Base-by-base conservation (phyloP, 805 yeast genomes). In the Tanozyma kutaoensis region DNA sequence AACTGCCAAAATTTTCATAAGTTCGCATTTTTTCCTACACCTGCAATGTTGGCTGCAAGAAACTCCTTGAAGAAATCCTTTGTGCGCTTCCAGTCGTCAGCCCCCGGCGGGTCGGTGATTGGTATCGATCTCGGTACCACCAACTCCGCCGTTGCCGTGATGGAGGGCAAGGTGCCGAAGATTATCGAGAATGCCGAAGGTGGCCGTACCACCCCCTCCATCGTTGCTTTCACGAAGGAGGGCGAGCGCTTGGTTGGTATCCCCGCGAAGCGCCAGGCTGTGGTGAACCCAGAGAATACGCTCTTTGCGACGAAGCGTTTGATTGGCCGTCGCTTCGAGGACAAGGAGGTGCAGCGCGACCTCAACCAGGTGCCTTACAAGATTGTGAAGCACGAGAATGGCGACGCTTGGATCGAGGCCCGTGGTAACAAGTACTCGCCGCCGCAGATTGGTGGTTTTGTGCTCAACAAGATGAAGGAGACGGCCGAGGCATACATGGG, bases 381-480 rank as follows among this genome's bases (percentile, higher is more conserved):
- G 64, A 82, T 85, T 40, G 78, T 80, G 46, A 76, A 82, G 66
- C 93, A 84, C 69, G 55, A 66, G 38, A 86, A 86, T 53, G 95
- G 95, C 40, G 96, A 86, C 52, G 95, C 95, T 32, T 85, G 95
- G 95, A 73, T 85, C 31, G 84, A 82, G 65, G 85, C 93, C 36
- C 72, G 84, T 43, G 93, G 88, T 42, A 72, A 79, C 55, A 61
- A 65, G 37, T 86, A 85, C 68, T 85, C 95, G 27, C 96, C 96
- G 29, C 86, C 93, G 33, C 95, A 85, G 60, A 80, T 85, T 44
- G 95, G 95, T 48, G 95, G 95, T 30, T 81, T 85, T 49, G 53
- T 85, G 39, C 72, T 85, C 50, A 82, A 81, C 74, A 86, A 85
- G 72, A 86, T 85, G 95, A 86, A 85, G 75, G 95, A 86, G 68